Percentiles rank a stretch among this genome's conserved stretches.
These are phyloP conservation scores for Hydnomerulius pinastri DNA, from an alignment of 768 basidiomycete species.

Conservation along the genomic window DNA sequence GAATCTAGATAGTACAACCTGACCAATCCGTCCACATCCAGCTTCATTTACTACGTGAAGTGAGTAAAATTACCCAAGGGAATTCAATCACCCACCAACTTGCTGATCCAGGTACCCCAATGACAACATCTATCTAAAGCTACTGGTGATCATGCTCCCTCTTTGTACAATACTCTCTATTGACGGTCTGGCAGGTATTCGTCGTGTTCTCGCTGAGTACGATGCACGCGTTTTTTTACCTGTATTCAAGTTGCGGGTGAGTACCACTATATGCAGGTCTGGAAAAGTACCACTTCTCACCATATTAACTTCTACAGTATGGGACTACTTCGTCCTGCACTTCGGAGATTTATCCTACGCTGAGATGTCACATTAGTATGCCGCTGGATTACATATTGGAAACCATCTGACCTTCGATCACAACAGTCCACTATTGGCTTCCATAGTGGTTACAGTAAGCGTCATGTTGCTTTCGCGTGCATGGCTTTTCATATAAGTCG, in stretches of 20 bases:
- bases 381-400: no score
- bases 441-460: conserved; percentile 24
- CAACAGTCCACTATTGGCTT: conserved; percentile 20
- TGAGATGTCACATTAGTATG: conserved; percentile 19
- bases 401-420: conserved; percentile 1
- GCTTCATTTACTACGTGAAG: conserved; percentile 28
- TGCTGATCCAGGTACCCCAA: conserved; percentile 11
- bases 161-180: not conserved
- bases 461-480: no score
- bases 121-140: conserved; percentile 15
- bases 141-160: conserved; percentile 8
- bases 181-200: conserved; percentile 22
- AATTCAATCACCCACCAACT: not conserved
- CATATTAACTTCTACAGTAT: conserved; percentile 10
- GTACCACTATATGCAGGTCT: not conserved
- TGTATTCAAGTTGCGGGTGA: conserved; percentile 20
- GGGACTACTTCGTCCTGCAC: conserved; percentile 25
- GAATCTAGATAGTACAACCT: not conserved
- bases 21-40: not conserved
- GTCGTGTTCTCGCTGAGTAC: conserved; percentile 22
- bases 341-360: conserved; percentile 19
- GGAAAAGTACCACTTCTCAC: conserved; percentile 4
- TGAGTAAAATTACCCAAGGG: conserved; percentile 10
- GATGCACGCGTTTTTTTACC: conserved; percentile 15
- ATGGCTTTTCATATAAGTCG: conserved; percentile 3